phyloP scores from a whole-genome alignment of 805 yeast genomes.

The Yamadazyma kitorensis region DNA sequence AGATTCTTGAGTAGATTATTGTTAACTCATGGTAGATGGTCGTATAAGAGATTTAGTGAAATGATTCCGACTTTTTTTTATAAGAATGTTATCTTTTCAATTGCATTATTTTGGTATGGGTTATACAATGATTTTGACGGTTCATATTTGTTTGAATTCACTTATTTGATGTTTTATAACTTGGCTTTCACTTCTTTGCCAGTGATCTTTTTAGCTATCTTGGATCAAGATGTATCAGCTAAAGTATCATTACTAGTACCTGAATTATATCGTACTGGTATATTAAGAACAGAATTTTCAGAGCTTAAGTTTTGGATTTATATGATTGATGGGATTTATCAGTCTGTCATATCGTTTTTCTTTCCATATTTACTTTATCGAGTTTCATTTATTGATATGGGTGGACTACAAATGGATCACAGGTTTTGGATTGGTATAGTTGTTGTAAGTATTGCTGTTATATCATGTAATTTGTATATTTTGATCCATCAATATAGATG shows the following conservation, averaged over 20 bases:
- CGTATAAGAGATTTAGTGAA: slow-evolving; percentile 75
- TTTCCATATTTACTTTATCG: slow-evolving; percentile 59
- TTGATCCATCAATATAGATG: slow-evolving; percentile 70
- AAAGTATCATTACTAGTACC: slow-evolving; percentile 70
- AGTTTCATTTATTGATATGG: slow-evolving; percentile 29
- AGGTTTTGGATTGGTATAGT: slow-evolving; percentile 69
- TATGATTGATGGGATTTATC: slow-evolving; percentile 76
- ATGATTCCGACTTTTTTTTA: slow-evolving; percentile 82
- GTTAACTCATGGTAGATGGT: slow-evolving; percentile 84
- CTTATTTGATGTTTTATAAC: slow-evolving; percentile 76
- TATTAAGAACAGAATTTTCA: slow-evolving; percentile 68
- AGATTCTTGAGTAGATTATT: slow-evolving; percentile 65
- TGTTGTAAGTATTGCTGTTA: slow-evolving; percentile 64
- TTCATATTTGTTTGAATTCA: slow-evolving; percentile 72
- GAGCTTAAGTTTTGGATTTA: slow-evolving; percentile 66
- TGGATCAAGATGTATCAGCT: slow-evolving; percentile 78
- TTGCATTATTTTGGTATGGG: slow-evolving; percentile 80
- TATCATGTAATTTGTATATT: slow-evolving; percentile 65
- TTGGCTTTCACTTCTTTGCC: slow-evolving; percentile 83
- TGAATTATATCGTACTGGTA: slow-evolving; percentile 71
- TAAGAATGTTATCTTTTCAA: slow-evolving; percentile 72
- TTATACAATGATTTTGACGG: slow-evolving; percentile 75
- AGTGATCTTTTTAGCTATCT: slow-evolving; percentile 70
- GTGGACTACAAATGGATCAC: slow-evolving; percentile 64
- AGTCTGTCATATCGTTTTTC: slow-evolving; percentile 68